Evolutionary conservation across 2,329 filamentous ascomycete species (phyloP).

Genomic region (Calonectria fujianensis): DNA sequence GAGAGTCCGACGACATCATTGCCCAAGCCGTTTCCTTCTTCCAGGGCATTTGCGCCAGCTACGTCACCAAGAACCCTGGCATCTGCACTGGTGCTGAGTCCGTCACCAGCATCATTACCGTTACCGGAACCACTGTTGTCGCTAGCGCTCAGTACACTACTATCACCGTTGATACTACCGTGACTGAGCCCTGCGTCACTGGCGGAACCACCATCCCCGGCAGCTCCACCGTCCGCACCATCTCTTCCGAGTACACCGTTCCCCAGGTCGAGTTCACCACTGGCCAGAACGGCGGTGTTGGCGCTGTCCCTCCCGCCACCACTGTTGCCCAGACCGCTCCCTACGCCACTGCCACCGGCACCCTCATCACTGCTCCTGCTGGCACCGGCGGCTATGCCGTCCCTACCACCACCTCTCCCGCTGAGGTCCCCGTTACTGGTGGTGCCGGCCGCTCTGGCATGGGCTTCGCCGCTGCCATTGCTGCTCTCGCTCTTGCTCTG

Average conservation of each 20-base stretch:
- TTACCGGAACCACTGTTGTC: conserved; percentile 71
- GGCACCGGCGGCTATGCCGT: conserved; percentile 60
- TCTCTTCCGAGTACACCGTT: conserved; percentile 71
- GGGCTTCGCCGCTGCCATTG: conserved; percentile 67
- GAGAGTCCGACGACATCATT: conserved; percentile 78
- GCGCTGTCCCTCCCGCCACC: conserved; percentile 58
- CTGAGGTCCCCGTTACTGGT: conserved; percentile 61
- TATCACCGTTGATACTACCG: conserved; percentile 67
- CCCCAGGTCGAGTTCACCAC: conserved; percentile 72
- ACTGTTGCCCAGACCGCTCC: conserved; percentile 61
- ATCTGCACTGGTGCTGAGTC: conserved; percentile 85
- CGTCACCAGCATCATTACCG: conserved; percentile 76
- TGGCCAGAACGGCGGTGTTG: conserved; percentile 48
- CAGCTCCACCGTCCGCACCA: conserved; percentile 68
- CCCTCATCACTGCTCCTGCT: conserved; percentile 52
- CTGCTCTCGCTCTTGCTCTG: conserved; percentile 67
- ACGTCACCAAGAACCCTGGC: conserved; percentile 85
- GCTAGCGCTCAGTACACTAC: conserved; percentile 70
- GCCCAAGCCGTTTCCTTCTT: conserved; percentile 86
- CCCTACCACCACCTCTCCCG: conserved; percentile 60
- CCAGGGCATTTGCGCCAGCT: conserved; percentile 90
- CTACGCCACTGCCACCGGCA: conserved; percentile 48
- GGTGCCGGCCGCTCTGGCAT: conserved; percentile 66
- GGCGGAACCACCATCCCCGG: conserved; percentile 68
- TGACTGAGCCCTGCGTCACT: conserved; percentile 71